phyloP scores from a whole-genome alignment of 2,329 filamentous ascomycete species.

The Colletotrichum sp. region DNA sequence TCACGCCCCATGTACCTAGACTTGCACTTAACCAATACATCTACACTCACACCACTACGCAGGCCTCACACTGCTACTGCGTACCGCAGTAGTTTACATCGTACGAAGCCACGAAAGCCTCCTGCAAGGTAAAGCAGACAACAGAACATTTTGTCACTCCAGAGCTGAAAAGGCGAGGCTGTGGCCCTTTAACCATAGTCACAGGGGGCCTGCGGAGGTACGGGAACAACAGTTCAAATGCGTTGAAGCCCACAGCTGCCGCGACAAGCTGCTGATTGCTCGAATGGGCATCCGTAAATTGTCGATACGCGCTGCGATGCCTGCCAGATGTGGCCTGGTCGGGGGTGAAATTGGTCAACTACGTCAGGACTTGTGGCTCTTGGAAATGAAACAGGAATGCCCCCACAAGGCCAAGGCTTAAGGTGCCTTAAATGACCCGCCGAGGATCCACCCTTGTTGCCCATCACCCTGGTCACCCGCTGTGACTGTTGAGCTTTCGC shows the following conservation, averaged over 20 bases:
- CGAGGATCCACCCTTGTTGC: background rate
- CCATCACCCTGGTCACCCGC: background rate
- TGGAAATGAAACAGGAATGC: constrained; percentile 15
- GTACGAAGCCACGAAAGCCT: background rate
- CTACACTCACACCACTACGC: too few relatives aligned
- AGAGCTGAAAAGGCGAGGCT: background rate
- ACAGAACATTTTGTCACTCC: background rate
- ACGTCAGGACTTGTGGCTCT: constrained; percentile 17
- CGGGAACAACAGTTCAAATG: background rate
- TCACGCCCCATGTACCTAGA: too few relatives aligned
- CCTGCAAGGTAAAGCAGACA: background rate
- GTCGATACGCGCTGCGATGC: background rate
- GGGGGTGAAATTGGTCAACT: constrained; percentile 3
- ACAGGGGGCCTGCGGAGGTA: background rate
- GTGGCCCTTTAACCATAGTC: background rate
- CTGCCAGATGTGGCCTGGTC: background rate
- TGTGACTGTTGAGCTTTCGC: background rate
- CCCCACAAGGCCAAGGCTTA: constrained; percentile 17
- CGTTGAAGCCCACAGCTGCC: background rate
- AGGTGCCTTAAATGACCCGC: background rate
- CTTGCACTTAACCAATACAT: too few relatives aligned
- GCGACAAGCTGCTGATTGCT: background rate
- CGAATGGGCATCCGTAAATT: background rate
- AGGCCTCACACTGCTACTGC: background rate
- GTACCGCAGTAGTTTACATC: background rate